Evolutionary conservation across 1,139 yeast species (phyloP).

Genomic region (Protomyces lactucae-debilis): DNA sequence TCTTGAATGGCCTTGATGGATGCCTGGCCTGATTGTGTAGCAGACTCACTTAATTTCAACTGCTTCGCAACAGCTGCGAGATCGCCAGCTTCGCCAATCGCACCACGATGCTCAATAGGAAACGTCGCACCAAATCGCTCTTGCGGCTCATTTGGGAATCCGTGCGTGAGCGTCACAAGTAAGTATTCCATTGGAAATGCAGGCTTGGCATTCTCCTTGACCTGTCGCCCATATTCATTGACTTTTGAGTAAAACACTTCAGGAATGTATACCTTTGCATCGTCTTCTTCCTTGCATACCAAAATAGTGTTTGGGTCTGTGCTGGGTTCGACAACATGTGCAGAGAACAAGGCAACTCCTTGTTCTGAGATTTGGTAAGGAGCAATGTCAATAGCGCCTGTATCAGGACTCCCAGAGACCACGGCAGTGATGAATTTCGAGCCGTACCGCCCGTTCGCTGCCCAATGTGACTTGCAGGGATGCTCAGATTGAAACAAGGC

Average conservation of each 20-base stretch:
- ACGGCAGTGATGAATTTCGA: constrained; percentile 93
- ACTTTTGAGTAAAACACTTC: constrained; percentile 80
- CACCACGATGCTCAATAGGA: constrained; percentile 39
- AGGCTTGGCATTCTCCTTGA: constrained; percentile 86
- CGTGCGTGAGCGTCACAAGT: constrained; percentile 83
- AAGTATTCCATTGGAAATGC: constrained; percentile 93
- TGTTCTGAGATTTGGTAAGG: constrained; percentile 84
- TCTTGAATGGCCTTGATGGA: constrained; percentile 51
- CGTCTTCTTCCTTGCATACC: constrained; percentile 57
- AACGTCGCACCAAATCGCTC: constrained; percentile 28
- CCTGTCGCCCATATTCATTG: constrained; percentile 84
- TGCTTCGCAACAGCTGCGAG: constrained; percentile 49
- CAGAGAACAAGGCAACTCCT: constrained; percentile 83
- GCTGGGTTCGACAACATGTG: constrained; percentile 80
- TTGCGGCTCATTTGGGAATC: constrained; percentile 56
- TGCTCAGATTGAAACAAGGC: constrained; percentile 65
- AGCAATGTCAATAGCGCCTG: constrained; percentile 82
- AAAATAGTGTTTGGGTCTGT: constrained; percentile 87
- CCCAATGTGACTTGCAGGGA: constrained; percentile 65
- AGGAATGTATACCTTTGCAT: constrained; percentile 76
- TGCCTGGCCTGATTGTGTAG: neutral
- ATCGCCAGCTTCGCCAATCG: constrained; percentile 63
- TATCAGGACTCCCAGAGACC: constrained; percentile 69
- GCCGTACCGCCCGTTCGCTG: constrained; percentile 63
- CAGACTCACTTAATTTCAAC: constrained; percentile 47